phyloP scores from a whole-genome alignment of 306 rosid genomes.

The Fragaria ananassa region DNA sequence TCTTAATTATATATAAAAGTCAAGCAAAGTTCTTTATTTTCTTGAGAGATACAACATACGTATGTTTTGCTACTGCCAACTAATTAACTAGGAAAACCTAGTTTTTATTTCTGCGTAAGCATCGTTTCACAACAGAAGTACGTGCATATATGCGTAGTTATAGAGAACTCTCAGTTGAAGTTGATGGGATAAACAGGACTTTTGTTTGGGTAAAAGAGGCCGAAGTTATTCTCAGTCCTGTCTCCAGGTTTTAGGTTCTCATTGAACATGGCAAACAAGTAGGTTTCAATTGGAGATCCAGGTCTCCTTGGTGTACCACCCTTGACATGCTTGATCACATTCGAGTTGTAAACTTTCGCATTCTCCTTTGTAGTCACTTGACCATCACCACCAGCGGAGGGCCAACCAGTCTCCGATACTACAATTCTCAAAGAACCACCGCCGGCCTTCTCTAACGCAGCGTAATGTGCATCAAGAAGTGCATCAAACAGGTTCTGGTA shows the following conservation, averaged over 20 bases:
- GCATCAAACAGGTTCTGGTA: slow-evolving; percentile 44
- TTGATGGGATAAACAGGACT: slow-evolving; percentile 3
- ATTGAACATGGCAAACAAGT: slow-evolving; percentile 18
- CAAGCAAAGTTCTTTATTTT: too few relatives aligned
- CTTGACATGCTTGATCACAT: slow-evolving; percentile 25
- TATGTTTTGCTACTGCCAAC: neutral
- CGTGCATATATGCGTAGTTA: neutral
- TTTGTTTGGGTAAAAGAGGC: slow-evolving; percentile 26
- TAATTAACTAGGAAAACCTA: neutral
- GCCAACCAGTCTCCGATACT: slow-evolving; percentile 18
- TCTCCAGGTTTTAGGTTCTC: slow-evolving; percentile 8
- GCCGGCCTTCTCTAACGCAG: slow-evolving; percentile 10
- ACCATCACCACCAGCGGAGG: neutral
- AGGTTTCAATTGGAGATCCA: neutral
- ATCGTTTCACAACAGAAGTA: neutral
- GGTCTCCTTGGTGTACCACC: slow-evolving; percentile 5
- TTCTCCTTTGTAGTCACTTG: neutral
- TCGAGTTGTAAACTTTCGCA: neutral
- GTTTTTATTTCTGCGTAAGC: neutral
- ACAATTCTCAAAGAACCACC: neutral
- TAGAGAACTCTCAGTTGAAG: neutral
- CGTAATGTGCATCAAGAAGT: slow-evolving; percentile 32
- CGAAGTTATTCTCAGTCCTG: slow-evolving; percentile 6
- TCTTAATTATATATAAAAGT: too few relatives aligned
- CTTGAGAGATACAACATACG: neutral